Percentiles rank a stretch among this genome's conserved stretches.
These are phyloP conservation scores for Aurifilum marmelostoma DNA, from an alignment of 2,329 filamentous ascomycete genomes.

Conservation along the genomic window DNA sequence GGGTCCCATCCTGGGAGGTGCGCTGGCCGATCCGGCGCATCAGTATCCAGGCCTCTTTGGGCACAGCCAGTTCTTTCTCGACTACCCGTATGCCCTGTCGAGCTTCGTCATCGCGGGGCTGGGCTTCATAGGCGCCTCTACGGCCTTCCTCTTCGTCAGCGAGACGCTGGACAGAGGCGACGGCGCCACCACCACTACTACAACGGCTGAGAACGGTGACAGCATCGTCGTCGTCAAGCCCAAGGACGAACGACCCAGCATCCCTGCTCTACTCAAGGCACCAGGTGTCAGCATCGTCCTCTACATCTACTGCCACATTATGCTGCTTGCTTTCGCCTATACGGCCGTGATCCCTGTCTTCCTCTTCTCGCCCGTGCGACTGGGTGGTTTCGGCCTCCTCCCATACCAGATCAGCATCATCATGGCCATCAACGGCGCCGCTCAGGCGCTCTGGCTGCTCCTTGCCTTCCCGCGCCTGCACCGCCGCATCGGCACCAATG, in stretches of 20 bases:
- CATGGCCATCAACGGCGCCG: conserved; percentile 65
- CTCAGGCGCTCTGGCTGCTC: conserved; percentile 74
- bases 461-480: conserved; percentile 72
- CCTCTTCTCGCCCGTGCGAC: conserved; percentile 62
- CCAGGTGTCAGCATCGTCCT: conserved; percentile 70
- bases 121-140: conserved; percentile 55
- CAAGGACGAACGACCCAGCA: conserved; percentile 44
- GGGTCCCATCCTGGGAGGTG: conserved; percentile 71
- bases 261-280: conserved; percentile 58
- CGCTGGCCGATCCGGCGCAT: conserved; percentile 66
- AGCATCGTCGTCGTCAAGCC: conserved; percentile 28
- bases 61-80: conserved; percentile 58
- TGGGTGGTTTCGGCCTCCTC: conserved; percentile 69
- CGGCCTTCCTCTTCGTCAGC: conserved; percentile 60
- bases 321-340: conserved; percentile 71
- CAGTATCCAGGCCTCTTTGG: conserved; percentile 66
- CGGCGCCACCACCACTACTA: conserved; percentile 17
- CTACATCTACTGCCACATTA: conserved; percentile 66
- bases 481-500: conserved; percentile 65
- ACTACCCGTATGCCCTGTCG: conserved; percentile 69
- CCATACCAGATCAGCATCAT: conserved; percentile 67
- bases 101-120: conserved; percentile 61
- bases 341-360: conserved; percentile 72
- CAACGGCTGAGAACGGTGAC: conserved; percentile 2
- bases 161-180: conserved; percentile 57